These are phyloP conservation scores for Cystobasidium pallidum DNA, from an alignment of 1,284 basidiomycete species.

Conservation along the genomic window DNA sequence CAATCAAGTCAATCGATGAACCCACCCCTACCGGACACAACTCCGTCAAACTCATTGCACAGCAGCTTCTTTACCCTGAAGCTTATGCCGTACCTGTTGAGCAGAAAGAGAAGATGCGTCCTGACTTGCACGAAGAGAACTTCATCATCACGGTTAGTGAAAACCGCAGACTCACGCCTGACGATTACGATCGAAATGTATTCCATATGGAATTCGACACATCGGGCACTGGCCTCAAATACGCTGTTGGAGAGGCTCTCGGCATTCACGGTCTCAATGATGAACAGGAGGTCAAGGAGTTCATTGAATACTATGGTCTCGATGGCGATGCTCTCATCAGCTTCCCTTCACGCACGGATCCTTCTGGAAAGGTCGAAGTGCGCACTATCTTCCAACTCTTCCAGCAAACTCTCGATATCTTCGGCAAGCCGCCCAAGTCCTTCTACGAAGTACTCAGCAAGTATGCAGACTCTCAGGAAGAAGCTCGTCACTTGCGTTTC, in stretches of 20 bases:
- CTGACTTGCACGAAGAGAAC: conserved; percentile 85
- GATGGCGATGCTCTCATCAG: conserved; percentile 80
- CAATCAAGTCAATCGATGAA: conserved; percentile 49
- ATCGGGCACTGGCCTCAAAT: conserved; percentile 87
- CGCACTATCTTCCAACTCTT: conserved; percentile 93
- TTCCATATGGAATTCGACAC: conserved; percentile 98
- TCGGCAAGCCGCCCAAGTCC: conserved; percentile 91
- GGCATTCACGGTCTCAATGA: conserved; percentile 99
- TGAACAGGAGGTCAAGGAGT: conserved; percentile 79
- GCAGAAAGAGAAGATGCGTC: conserved; percentile 62
- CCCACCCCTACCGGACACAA: conserved; percentile 48
- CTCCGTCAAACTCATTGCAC: conserved; percentile 83
- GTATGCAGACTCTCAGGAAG: conserved; percentile 71
- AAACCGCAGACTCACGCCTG: conserved; percentile 90
- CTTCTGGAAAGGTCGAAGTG: conserved; percentile 63
- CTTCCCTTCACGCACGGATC: conserved; percentile 65
- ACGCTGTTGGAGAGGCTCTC: conserved; percentile 93
- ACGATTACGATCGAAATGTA: conserved; percentile 96
- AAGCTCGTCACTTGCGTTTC: conserved; percentile 83
- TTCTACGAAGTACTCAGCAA: conserved; percentile 89
- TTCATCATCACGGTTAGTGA: conserved; percentile 92
- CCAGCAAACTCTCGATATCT: conserved; percentile 95
- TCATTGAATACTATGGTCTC: conserved; percentile 89
- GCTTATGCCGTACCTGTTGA: conserved; percentile 59
- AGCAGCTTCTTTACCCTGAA: conserved; percentile 83